Base-by-base conservation (phyloP, 179 eudicot genomes). In the Drosera spatulata region DNA sequence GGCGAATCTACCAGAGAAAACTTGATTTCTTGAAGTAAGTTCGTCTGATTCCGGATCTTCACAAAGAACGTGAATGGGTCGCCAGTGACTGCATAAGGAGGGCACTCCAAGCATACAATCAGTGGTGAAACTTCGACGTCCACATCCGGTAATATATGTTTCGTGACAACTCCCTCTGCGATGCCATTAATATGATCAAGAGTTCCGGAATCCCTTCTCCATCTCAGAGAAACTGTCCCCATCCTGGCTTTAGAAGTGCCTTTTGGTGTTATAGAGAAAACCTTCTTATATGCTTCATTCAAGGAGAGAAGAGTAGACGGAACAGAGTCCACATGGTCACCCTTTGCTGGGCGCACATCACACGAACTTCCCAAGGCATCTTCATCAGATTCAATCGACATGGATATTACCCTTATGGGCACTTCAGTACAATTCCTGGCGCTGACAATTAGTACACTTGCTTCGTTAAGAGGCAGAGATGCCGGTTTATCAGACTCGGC, bases 41-140 rank as follows among this genome's bases (percentile, higher is more conserved):
- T 75, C 3, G 95, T 85, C 56, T 77, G 87, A 56, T 94, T 94
- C 60, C 67, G 79, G 69, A 90, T 78, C 60, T 64, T 77, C 53
- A 91, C 72, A 62, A 74, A 81, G 72, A 61, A 90, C 38, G 86
- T 75, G 66, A 94, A 94, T n/a, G 97, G 91, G 38, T 75, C 75
- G 12, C 97, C 97, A 50, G 87, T 82, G 60, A 87, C 66, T 12
- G 96, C 99, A 71, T 90, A 88, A 68, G 99, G 86, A 9, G 97
- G 97, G 55, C 95, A 89, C 52, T 85, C 86, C 60, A 94, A 67
- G 61, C 80, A 78, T 61, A 87, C 82, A 39, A 83, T 65, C 60
- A 94, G 59, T 1, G 96, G 96, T 61, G 96, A 77, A 37, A 58
- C 39, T 62, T 94, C 96, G 3, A 83, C 85, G 43, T 74, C 75